Percentiles rank a stretch among this genome's conserved stretches.
Evolutionary conservation across 176 grass and related monocot species (phyloP).

Genomic region (Thalia dealbata): DNA sequence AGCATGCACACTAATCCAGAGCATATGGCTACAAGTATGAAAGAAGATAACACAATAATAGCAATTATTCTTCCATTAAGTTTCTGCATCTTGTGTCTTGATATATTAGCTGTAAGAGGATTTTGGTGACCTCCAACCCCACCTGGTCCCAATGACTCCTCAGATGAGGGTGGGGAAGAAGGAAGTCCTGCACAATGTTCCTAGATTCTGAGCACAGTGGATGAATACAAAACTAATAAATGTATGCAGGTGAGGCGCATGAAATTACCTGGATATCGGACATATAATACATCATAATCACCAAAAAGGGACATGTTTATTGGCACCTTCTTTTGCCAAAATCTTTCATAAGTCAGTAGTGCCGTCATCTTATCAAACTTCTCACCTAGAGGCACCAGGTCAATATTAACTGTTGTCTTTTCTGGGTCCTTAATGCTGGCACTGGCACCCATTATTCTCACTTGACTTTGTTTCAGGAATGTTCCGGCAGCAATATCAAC

Average conservation of each 20-base stretch:
- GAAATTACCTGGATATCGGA: constrained; percentile 59
- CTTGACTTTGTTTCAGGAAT: constrained; percentile 70
- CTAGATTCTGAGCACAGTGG: background rate
- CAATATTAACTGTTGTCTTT: constrained; percentile 57
- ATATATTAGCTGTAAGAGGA: constrained; percentile 52
- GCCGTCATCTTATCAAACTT: constrained; percentile 72
- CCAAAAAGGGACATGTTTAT: constrained; percentile 62
- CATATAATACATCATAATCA: constrained; percentile 49
- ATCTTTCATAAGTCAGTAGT: constrained; percentile 57
- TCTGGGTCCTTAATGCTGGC: constrained; percentile 45
- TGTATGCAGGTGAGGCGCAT: constrained; percentile 23
- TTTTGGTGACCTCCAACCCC: constrained; percentile 28
- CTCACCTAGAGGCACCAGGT: constrained; percentile 66
- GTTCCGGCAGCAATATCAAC: constrained; percentile 56
- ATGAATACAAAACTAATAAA: background rate
- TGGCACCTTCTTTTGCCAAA: constrained; percentile 55
- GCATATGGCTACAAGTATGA: constrained; percentile 42
- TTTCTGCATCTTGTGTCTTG: constrained; percentile 30
- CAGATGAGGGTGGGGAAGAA: constrained; percentile 31
- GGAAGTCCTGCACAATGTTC: constrained; percentile 49
- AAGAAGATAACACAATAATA: constrained; percentile 53
- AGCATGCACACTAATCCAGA: constrained; percentile 38
- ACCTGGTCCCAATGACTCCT: constrained; percentile 36
- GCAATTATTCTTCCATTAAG: constrained; percentile 45
- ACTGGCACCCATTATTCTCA: constrained; percentile 71